Evolutionary conservation across 495 filamentous ascomycete species (phyloP).

Genomic region (Neurospora sp.): DNA sequence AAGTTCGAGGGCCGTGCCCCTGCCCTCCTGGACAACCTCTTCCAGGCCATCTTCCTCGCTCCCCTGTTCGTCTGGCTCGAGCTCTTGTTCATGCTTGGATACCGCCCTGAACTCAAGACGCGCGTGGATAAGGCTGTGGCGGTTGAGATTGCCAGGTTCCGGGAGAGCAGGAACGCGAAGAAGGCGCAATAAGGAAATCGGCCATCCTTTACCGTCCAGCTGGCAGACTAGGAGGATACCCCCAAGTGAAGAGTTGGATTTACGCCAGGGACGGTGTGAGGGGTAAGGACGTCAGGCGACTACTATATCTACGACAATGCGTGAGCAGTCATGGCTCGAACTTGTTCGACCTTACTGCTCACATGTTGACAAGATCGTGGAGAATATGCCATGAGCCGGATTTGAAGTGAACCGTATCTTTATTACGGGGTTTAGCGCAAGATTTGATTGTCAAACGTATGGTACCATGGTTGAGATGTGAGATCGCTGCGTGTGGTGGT

Average conservation of each 20-base stretch:
- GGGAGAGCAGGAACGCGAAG: slow-evolving; percentile 25
- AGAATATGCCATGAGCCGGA: background rate
- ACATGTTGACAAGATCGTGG: background rate
- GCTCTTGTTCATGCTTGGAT: slow-evolving; percentile 81
- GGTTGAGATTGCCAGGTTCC: slow-evolving; percentile 55
- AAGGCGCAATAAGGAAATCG: slow-evolving; percentile 3
- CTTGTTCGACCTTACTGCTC: background rate
- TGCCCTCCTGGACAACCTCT: slow-evolving; percentile 78
- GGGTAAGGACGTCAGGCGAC: background rate
- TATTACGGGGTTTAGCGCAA: background rate
- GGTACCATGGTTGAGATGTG: background rate
- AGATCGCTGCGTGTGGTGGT: background rate
- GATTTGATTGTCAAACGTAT: background rate
- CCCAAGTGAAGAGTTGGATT: background rate
- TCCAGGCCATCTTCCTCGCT: slow-evolving; percentile 86
- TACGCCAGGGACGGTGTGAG: background rate
- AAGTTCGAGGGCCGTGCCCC: slow-evolving; percentile 81
- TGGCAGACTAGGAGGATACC: background rate
- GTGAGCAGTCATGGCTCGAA: background rate
- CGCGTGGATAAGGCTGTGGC: slow-evolving; percentile 67
- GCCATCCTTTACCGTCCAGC: background rate
- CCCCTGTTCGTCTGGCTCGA: slow-evolving; percentile 99
- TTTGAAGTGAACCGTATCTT: background rate
- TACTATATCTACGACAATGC: background rate
- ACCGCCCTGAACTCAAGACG: slow-evolving; percentile 74